Evolutionary conservation across 768 basidiomycete genomes (phyloP).

Genomic region (Kwoniella shandongensis): DNA sequence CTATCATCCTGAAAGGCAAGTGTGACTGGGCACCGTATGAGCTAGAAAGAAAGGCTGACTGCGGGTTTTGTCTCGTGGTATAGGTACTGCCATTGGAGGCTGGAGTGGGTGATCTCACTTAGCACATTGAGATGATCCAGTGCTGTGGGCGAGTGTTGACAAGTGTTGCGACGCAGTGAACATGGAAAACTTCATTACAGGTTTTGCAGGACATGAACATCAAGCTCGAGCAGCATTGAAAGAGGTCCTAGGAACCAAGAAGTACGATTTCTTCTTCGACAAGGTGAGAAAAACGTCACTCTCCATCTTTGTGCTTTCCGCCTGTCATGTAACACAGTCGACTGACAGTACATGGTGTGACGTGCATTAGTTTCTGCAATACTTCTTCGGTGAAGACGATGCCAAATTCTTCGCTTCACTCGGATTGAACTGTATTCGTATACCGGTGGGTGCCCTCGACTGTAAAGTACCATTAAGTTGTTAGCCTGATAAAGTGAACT

Average conservation of each 20-base stretch:
- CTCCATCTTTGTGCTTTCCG: background rate
- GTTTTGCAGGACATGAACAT: slow-evolving; percentile 73
- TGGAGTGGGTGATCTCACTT: slow-evolving; percentile 60
- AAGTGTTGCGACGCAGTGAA: slow-evolving; percentile 59
- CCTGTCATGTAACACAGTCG: background rate
- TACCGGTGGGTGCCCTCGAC: slow-evolving; percentile 24
- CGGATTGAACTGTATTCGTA: slow-evolving; percentile 74
- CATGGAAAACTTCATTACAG: slow-evolving; percentile 61
- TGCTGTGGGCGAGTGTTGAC: no score
- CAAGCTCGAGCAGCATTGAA: slow-evolving; percentile 71
- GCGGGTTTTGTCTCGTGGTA: no score
- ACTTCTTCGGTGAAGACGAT: slow-evolving; percentile 76
- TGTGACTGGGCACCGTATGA: no score
- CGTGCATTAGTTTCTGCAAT: slow-evolving; percentile 66
- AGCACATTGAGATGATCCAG: no score
- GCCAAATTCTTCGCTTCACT: slow-evolving; percentile 74
- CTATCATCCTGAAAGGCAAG: slow-evolving; percentile 40
- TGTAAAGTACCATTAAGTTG: background rate
- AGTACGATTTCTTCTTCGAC: slow-evolving; percentile 79
- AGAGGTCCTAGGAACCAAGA: slow-evolving; percentile 63
- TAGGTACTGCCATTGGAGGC: slow-evolving; percentile 74
- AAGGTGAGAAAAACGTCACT: slow-evolving; percentile 58
- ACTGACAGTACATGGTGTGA: background rate
- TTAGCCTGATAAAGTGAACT: slow-evolving; percentile 16
- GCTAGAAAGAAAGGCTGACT: no score